Evolutionary conservation across 2,329 filamentous ascomycete genomes (phyloP).

Genomic region (Coniochaeta hoffmannii): DNA sequence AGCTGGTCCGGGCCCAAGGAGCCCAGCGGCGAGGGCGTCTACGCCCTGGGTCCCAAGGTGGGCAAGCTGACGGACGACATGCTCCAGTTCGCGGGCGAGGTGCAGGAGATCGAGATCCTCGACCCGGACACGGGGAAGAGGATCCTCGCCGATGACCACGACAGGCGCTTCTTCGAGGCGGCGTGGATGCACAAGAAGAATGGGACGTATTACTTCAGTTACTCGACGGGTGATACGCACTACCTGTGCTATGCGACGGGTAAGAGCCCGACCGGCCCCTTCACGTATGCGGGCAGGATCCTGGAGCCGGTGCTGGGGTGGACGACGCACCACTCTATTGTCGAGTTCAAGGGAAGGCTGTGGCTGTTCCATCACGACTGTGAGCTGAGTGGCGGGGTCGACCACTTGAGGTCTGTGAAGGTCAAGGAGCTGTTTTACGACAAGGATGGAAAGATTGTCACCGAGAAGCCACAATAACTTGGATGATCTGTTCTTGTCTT

Average conservation of each 20-base stretch:
- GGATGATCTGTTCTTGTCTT: background rate
- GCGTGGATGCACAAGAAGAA: constrained; percentile 71
- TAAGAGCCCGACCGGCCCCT: constrained; percentile 59
- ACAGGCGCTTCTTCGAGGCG: constrained; percentile 71
- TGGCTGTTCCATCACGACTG: constrained; percentile 74
- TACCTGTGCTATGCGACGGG: constrained; percentile 63
- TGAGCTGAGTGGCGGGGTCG: constrained; percentile 58
- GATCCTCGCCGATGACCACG: constrained; percentile 61
- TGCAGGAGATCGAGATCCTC: constrained; percentile 56
- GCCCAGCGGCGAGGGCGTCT: constrained; percentile 44
- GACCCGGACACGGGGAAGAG: constrained; percentile 52
- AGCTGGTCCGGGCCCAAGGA: constrained; percentile 50
- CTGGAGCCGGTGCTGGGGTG: constrained; percentile 71
- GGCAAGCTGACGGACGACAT: constrained; percentile 59
- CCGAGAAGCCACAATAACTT: constrained; percentile 26
- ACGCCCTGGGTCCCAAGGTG: constrained; percentile 59
- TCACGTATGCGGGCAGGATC: constrained; percentile 64
- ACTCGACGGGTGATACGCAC: constrained; percentile 73
- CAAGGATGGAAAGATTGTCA: constrained; percentile 52
- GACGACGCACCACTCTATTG: constrained; percentile 77
- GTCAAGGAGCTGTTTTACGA: constrained; percentile 69
- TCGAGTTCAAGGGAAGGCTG: constrained; percentile 64
- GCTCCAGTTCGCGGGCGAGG: constrained; percentile 47
- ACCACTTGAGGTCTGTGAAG: constrained; percentile 68
- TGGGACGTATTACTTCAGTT: constrained; percentile 66